These are phyloP conservation scores for Shiraia sp. DNA, from an alignment of 2,329 filamentous ascomycete genomes.

Conservation along the genomic window DNA sequence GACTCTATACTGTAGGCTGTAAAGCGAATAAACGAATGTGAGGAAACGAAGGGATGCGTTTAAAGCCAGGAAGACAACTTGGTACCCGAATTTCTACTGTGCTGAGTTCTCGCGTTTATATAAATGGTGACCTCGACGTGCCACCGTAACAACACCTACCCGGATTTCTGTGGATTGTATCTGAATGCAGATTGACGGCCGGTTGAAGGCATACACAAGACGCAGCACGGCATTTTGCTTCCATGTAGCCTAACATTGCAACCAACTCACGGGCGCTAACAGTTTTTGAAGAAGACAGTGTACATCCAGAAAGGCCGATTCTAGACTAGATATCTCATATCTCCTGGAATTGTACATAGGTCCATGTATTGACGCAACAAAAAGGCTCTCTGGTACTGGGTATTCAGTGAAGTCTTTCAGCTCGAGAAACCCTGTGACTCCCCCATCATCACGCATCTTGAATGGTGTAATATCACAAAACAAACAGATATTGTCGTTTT, in stretches of 20 bases:
- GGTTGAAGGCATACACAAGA: conserved; percentile 16
- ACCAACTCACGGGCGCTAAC: conserved; percentile 1
- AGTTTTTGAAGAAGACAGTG: conserved; percentile 2
- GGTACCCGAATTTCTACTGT: conserved; percentile 2
- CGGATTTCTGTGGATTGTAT: conserved; percentile 3
- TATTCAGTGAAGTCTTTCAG: too few species aligned
- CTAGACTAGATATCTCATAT: neutral
- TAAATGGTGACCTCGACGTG: conserved; percentile 13
- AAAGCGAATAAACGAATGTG: conserved; percentile 9
- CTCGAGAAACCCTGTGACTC: too few species aligned
- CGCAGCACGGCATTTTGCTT: conserved; percentile 28
- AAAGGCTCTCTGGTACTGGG: too few species aligned
- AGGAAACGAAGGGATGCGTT: conserved; percentile 17
- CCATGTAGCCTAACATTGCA: conserved; percentile 3
- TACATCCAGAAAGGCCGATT: neutral
- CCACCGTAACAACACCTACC: conserved; percentile 2
- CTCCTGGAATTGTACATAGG: neutral
- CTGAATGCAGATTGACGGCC: conserved; percentile 9
- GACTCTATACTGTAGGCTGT: conserved; percentile 1
- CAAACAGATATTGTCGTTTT: conserved; percentile 1
- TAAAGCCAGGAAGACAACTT: conserved; percentile 11
- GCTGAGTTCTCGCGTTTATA: conserved; percentile 9
- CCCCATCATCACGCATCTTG: too few species aligned
- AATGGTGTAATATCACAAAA: conserved; percentile 8
- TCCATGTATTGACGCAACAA: too few species aligned